Evolutionary conservation across 208 protist genomes (phyloP).

Genomic region (Trypanosoma mega): DNA sequence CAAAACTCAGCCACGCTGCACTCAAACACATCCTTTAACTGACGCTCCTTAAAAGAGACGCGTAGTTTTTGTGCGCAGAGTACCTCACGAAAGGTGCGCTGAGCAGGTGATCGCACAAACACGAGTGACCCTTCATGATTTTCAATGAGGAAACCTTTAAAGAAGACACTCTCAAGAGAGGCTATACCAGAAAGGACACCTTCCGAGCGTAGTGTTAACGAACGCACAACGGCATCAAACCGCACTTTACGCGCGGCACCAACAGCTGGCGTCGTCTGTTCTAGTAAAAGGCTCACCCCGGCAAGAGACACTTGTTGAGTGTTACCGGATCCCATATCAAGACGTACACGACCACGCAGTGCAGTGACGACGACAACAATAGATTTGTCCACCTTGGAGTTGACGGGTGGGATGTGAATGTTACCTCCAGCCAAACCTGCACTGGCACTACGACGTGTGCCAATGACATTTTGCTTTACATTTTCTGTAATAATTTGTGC

Average conservation of each 20-base stretch:
- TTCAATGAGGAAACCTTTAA: slow-evolving; percentile 61
- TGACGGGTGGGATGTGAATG: too few species aligned
- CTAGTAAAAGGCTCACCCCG: slow-evolving; percentile 30
- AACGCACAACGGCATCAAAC: slow-evolving; percentile 25
- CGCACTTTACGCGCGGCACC: slow-evolving; percentile 23
- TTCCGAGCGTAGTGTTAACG: slow-evolving; percentile 59
- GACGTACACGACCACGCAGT: slow-evolving; percentile 40
- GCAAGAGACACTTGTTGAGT: slow-evolving; percentile 60
- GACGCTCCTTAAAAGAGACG: slow-evolving; percentile 84
- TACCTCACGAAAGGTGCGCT: slow-evolving; percentile 62
- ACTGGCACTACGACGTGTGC: too few species aligned
- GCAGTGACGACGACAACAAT: slow-evolving; percentile 39
- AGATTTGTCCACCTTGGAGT: too few species aligned
- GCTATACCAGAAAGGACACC: slow-evolving; percentile 72
- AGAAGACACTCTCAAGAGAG: slow-evolving; percentile 39
- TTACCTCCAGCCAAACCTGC: slow-evolving; percentile 5
- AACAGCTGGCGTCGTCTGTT: slow-evolving; percentile 22
- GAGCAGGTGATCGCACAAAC: slow-evolving; percentile 55
- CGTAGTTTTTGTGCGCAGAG: slow-evolving; percentile 51
- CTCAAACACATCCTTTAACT: slow-evolving; percentile 85
- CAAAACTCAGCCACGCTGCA: slow-evolving; percentile 44
- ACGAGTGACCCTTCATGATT: slow-evolving; percentile 34
- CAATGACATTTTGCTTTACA: slow-evolving; percentile 15
- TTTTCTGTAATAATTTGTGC: slow-evolving; percentile 24
- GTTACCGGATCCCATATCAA: slow-evolving; percentile 79